Evolutionary conservation across 495 filamentous ascomycete genomes (phyloP).

Genomic region (Podospora bellae-mahoneyi): DNA sequence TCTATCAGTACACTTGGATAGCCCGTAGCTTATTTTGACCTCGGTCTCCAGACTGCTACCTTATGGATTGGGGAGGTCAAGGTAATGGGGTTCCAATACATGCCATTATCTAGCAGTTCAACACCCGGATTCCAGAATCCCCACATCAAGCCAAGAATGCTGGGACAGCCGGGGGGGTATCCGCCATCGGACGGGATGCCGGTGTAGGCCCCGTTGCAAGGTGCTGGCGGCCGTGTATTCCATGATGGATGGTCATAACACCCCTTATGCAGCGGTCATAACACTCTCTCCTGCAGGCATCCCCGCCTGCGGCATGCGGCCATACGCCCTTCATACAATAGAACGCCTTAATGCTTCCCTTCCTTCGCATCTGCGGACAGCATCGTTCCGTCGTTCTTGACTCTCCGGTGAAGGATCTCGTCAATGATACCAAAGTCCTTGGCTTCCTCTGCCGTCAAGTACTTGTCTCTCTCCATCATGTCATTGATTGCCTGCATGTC

Average conservation of each 20-base stretch:
- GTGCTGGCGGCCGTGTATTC: background rate
- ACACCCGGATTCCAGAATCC: background rate
- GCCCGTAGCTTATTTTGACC: background rate
- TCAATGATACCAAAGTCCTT: conserved; percentile 88
- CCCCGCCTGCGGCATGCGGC: background rate
- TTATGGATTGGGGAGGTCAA: background rate
- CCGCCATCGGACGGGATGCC: conserved; percentile 17
- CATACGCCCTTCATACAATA: conserved; percentile 6
- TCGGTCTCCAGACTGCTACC: background rate
- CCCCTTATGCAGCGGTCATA: background rate
- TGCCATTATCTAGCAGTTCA: background rate
- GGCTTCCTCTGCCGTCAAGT: conserved; percentile 85
- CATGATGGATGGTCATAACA: background rate
- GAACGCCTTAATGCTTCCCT: conserved; percentile 22
- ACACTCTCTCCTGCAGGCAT: background rate
- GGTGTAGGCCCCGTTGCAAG: conserved; percentile 5
- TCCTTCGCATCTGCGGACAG: conserved; percentile 21
- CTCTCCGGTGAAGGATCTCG: conserved; percentile 65
- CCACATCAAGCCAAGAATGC: background rate
- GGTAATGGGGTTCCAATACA: background rate
- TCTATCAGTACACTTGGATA: background rate
- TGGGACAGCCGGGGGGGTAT: conserved; percentile 6
- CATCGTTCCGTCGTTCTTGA: conserved; percentile 32
- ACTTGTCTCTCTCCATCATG: conserved; percentile 95
- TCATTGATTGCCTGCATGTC: conserved; percentile 78